Base-by-base conservation (phyloP, 441 rosid genomes). In the Flueggea neowawraea region DNA sequence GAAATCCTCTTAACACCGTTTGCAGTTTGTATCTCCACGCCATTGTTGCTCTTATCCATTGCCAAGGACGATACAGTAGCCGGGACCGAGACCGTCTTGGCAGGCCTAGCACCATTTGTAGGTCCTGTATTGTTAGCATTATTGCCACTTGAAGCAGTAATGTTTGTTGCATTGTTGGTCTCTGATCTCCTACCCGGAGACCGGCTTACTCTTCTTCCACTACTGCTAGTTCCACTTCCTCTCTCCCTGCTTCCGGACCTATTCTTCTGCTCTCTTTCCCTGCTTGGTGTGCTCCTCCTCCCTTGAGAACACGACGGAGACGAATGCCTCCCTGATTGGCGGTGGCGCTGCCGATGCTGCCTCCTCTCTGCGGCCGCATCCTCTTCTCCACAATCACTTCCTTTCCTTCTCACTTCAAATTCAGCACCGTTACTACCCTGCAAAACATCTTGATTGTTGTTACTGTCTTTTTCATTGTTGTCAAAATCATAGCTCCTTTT, bases 401-500 rank as follows among this genome's bases (percentile, higher is more conserved):
- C 41, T 36, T 36, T 36, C 41, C 41, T 36, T 36, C 41, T 36
- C 41, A 5, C 41, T 32, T 73, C 81, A 14, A 52, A 63, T 12
- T 53, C 74, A 32, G 64, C 70, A 45, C 56, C 73, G 16, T 59
- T 64, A 1, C 57, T 74, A 43, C 12, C 60, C 6, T 59, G 75
- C 12, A 47, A 47, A 17, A 65, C 72, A 17, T 62, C 68, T 16
- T 52, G 72, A 6, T 63, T 72, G 0, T 54, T 76, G 0, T 54
- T 73, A 10, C 4, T 47, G 5, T 47, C 50, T 4, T 67, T 62
- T 31, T 71, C 75, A 41, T 74, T 60, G 41, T 80, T 69, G 66
- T 93, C 98, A 12, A 88, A 84, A 51, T 93, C 98, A 55, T 74
- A 93, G 61, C 98, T 93, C 58, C 97, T 78, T 68, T 93, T 93